Evolutionary conservation across 108 stramenopile genomes (phyloP), one percentile per base, ranked within the genome.

Genomic region (Cyclotella cryptica): DNA sequence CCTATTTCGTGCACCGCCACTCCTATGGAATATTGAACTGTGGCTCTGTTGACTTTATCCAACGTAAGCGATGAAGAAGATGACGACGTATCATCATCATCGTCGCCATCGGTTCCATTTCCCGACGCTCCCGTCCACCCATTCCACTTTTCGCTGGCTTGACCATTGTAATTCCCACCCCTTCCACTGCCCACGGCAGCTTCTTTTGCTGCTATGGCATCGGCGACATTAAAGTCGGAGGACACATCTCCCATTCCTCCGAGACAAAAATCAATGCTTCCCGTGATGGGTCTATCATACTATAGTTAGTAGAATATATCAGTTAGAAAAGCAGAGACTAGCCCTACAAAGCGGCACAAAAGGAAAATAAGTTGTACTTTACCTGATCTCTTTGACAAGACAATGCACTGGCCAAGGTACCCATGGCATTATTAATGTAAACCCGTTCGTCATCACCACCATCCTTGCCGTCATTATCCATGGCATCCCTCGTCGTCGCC

Each of bases 1-100:
- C 76, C 83, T 13, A 88, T 73, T 70, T 88, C 87, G 57, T 83
- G 82, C 17, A 83, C 59, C 15, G 82, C 82, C 76, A 83, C 82
- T 24, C 82, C 82, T 28, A 66, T 67, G 10, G 76, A 72, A 62
- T 83, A 77, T 71, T 83, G 76, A 26, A 83, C 42, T 30, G 64
- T 54, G 17, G 54, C 67, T 28, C 51, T 44, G 41, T 74, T 81
- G 15, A 52, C 49, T n/a, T 68, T 27, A 35, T 68, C 49, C 18
- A 68, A 17, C 27, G 28, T n/a, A 18, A 53, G 52, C 24, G 64
- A 21, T 22, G 64, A 44, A 15, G 67, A 7, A 17, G 14, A 43
- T 52, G 51, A 30, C 1, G 61, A 40, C 3, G 35, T 12, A 4
- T 65, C n/a, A 65, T 44, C 45, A 3, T 47, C 29, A 42, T 26